Evolutionary conservation across 2,329 filamentous ascomycete genomes (phyloP), one percentile per base, ranked within the genome.

Genomic region (Calonectria crousiana): DNA sequence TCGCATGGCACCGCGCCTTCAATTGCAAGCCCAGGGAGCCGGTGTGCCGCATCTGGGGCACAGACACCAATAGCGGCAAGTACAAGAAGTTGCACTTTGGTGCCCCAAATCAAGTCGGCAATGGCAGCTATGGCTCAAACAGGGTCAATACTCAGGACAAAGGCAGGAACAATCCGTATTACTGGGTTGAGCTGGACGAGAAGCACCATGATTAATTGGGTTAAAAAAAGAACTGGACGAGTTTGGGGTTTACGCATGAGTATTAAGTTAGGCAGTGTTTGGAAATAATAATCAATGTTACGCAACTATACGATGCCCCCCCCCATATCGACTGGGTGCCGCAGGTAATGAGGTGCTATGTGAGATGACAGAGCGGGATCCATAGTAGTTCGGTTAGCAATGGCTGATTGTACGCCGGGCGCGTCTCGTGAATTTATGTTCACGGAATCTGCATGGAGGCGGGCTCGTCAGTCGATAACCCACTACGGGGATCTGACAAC

Each of bases 1-100:
- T 52, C 28, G 70, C 64, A 10, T 78, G 76, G 77, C 71, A 73
- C 16, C 44, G 74, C n/a, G 71, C 76, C 13, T 78, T 76, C 52
- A 52, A 72, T 20, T 78, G 76, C 53, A 67, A 71, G 70, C 66
- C 44, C 53, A 72, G 53, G 30, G 26, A 68, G 44, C 56, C 58
- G 14, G 52, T 74, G 38, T 78, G 74, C 56, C 72, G 69, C 10
- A 20, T 75, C 23, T 79, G 71, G 41, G 72, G 71, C 18, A 34
- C 34, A 14, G 44, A 62, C 11, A 28, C 26, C 34, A 36, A n/a
- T 11, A 28, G 38, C 16, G 49, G 26, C 6, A 52, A 51, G 30
- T 56, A 72, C 16, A 16, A 64, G n/a, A 53, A 44, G 23, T 13
- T 30, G 9, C n/a, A 6, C 18, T 14, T 36, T 6, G 14, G n/a